Conservation (phyloP, 768 basidiomycete genomes). For the Auricularia sp. region DNA sequence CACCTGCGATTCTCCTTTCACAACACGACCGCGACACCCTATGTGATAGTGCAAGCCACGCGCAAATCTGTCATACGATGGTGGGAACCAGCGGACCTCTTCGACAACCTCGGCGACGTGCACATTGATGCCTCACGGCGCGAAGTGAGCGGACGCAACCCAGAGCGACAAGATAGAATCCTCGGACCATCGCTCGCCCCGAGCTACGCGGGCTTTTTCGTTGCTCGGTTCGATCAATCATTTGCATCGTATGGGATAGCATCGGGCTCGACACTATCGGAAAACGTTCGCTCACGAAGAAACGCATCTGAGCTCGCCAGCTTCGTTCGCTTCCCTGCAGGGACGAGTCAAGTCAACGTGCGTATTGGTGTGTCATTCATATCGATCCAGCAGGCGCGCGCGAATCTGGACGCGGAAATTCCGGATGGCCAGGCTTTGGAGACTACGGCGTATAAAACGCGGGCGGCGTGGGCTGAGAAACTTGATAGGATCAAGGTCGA, state of each 20-base stretch:
- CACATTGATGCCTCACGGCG: slow-evolving; percentile 29
- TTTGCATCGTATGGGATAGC: slow-evolving; percentile 40
- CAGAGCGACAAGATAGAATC: slow-evolving; percentile 63
- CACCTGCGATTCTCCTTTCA: slow-evolving; percentile 63
- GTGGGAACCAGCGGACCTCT: slow-evolving; percentile 31
- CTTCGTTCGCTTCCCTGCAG: slow-evolving; percentile 18
- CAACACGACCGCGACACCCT: slow-evolving; percentile 30
- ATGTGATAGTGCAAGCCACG: slow-evolving; percentile 57
- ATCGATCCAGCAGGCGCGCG: slow-evolving; percentile 52
- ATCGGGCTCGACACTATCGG: slow-evolving; percentile 30
- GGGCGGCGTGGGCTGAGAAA: slow-evolving; percentile 48
- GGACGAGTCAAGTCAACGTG: slow-evolving; percentile 34
- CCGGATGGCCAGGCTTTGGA: slow-evolving; percentile 39
- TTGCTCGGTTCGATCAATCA: slow-evolving; percentile 33
- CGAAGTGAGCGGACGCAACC: slow-evolving; percentile 54
- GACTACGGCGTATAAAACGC: slow-evolving; percentile 36
- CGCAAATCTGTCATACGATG: slow-evolving; percentile 52
- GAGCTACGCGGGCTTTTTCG: slow-evolving; percentile 37
- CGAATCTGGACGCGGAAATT: slow-evolving; percentile 40
- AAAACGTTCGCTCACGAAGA: slow-evolving; percentile 19
- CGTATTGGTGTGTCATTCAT: slow-evolving; percentile 68
- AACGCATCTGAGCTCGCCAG: slow-evolving; percentile 40
- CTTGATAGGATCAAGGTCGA: slow-evolving; percentile 40
- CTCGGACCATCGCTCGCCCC: slow-evolving; percentile 39
- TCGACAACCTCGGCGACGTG: slow-evolving; percentile 48